These are phyloP conservation scores for Zalerion maritima DNA, from an alignment of 495 filamentous ascomycete species.

Conservation along the genomic window DNA sequence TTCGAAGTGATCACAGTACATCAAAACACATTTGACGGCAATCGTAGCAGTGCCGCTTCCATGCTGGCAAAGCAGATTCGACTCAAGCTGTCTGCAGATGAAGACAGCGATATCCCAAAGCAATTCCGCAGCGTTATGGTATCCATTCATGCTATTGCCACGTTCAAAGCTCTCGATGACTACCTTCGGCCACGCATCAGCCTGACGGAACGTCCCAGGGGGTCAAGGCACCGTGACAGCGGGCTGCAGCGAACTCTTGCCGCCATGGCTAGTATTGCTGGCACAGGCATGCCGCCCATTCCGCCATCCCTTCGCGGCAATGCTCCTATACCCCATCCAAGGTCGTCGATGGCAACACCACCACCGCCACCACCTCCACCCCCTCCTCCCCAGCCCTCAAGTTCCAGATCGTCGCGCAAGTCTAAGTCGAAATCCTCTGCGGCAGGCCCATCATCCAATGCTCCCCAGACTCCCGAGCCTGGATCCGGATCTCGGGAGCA, in stretches of 20 bases:
- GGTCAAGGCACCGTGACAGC: slow-evolving; percentile 50
- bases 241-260: slow-evolving; percentile 51
- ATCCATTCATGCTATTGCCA: slow-evolving; percentile 95
- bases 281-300: slow-evolving; percentile 37
- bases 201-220: slow-evolving; percentile 64
- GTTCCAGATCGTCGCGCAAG: slow-evolving; percentile 17
- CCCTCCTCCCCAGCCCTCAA: no score
- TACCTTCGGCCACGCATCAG: slow-evolving; percentile 86
- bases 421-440: no score
- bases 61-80: slow-evolving; percentile 96
- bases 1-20: slow-evolving; percentile 95
- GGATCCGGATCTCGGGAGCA: no score
- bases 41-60: slow-evolving; percentile 78
- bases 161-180: slow-evolving; percentile 92
- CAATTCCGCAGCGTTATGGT: slow-evolving; percentile 90
- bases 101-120: slow-evolving; percentile 73
- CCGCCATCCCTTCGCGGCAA: slow-evolving; percentile 18
- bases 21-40: slow-evolving; percentile 82
- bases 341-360: slow-evolving; percentile 3
- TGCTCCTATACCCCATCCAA: slow-evolving; percentile 12
- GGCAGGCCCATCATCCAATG: no score
- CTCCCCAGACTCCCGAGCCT: no score
- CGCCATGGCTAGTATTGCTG: slow-evolving; percentile 69
- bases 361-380: no score
- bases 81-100: slow-evolving; percentile 77